Percentiles rank a stretch among this genome's conserved stretches.
These are phyloP conservation scores for Globisporangium sylvaticum DNA, from an alignment of 352 stramenopile genomes.

Conservation along the genomic window DNA sequence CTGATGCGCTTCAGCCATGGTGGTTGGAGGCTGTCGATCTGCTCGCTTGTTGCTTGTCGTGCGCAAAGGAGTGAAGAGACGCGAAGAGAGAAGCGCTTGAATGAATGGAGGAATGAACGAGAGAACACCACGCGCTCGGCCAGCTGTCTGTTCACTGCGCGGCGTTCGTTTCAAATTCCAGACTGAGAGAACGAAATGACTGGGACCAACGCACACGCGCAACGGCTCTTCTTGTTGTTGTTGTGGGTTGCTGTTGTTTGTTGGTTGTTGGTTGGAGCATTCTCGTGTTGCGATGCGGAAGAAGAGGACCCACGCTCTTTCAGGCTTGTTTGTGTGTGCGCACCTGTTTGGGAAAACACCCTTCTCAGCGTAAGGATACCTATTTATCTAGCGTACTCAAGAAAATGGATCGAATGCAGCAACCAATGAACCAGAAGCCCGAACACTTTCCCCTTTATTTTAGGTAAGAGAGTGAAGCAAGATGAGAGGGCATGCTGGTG, in stretches of 20 bases:
- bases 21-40: not conserved
- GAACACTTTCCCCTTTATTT: not conserved
- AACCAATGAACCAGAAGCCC: not conserved
- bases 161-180: conserved; percentile 15
- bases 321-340: not conserved
- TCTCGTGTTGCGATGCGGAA: conserved; percentile 5
- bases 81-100: not conserved
- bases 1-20: conserved; percentile 85
- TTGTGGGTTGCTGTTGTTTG: not conserved
- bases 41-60: not conserved
- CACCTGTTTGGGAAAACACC: not conserved
- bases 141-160: not conserved
- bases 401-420: not conserved
- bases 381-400: not conserved
- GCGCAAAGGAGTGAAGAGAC: not conserved
- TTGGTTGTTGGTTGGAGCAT: not conserved
- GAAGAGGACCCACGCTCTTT: not conserved
- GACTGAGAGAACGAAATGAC: conserved; percentile 7
- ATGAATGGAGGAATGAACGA: not conserved
- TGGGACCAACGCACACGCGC: not conserved
- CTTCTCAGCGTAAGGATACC: not conserved
- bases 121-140: no score
- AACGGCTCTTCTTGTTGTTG: not conserved
- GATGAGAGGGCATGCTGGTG: not conserved
- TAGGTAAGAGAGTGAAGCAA: fast-evolving